Evolutionary conservation across 768 basidiomycete genomes (phyloP).

Genomic region (Epithele typhae): DNA sequence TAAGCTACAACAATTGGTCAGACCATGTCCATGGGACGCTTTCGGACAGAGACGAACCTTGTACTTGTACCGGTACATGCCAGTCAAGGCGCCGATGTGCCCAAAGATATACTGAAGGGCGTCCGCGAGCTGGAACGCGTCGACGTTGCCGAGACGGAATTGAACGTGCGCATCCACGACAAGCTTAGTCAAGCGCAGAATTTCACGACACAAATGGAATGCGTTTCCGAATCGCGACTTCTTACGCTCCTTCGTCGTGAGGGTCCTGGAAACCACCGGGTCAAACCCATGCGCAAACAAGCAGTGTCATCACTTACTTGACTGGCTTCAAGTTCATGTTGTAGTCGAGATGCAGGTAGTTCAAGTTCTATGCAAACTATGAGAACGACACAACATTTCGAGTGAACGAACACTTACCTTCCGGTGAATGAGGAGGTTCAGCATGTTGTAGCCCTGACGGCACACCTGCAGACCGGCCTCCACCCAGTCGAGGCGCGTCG

Average conservation of each 20-base stretch:
- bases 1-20: constrained; percentile 77
- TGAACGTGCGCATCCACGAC: constrained; percentile 99
- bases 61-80: constrained; percentile 99
- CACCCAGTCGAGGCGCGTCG: constrained; percentile 96
- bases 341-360: constrained; percentile 94
- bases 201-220: constrained; percentile 97
- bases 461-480: constrained; percentile 98
- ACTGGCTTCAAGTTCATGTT: constrained; percentile 99
- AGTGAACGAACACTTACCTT: constrained; percentile 56
- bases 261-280: constrained; percentile 71
- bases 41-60: constrained; percentile 50
- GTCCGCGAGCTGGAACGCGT: constrained; percentile 98
- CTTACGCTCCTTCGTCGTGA: constrained; percentile 99
- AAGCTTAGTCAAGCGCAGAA: constrained; percentile 94
- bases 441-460: constrained; percentile 99
- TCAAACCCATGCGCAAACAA: not conserved
- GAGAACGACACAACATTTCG: not conserved
- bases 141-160: constrained; percentile 96
- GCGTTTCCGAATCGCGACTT: constrained; percentile 99
- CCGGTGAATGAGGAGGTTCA: constrained; percentile 97
- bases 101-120: constrained; percentile 97
- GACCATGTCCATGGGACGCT: not conserved
- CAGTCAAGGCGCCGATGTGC: constrained; percentile 96
- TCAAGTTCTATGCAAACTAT: constrained; percentile 59
- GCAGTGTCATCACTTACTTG: constrained; percentile 42